Conservation (phyloP, 257 asterid genomes). For the Nicotiana noctiflora region DNA sequence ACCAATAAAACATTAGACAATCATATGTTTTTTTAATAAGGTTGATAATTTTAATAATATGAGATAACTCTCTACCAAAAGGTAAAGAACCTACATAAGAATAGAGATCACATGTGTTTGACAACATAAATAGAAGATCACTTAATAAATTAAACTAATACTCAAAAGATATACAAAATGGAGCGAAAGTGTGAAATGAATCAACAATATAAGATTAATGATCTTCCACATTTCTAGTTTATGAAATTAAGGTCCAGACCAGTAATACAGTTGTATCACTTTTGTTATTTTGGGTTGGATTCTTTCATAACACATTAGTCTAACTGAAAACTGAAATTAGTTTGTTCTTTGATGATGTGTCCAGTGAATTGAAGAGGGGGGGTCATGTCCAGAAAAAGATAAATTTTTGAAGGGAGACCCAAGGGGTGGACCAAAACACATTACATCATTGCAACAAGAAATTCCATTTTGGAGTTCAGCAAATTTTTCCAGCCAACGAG, state of each 20-base stretch:
- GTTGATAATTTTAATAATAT: neutral
- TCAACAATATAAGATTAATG: neutral
- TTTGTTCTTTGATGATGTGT: neutral
- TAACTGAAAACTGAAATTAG: neutral
- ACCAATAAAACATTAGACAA: neutral
- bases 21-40: neutral
- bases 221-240: neutral
- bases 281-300: neutral
- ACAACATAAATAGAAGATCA: neutral
- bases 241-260: neutral
- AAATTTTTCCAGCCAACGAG: neutral
- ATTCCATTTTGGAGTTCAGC: neutral
- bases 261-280: neutral
- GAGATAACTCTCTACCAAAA: neutral
- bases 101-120: neutral
- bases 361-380: neutral
- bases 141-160: neutral
- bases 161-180: neutral
- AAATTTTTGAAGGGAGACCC: neutral
- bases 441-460: neutral
- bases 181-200: neutral
- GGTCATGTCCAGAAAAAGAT: neutral
- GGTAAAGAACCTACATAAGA: neutral
- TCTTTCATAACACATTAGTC: neutral
- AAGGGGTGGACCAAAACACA: slow-evolving; percentile 2